A percentile compares a stretch with the other conserved stretches of the same genome.
These are phyloP conservation scores for Anisodus tanguticus DNA, from an alignment of 257 asterid species.

Conservation along the genomic window DNA sequence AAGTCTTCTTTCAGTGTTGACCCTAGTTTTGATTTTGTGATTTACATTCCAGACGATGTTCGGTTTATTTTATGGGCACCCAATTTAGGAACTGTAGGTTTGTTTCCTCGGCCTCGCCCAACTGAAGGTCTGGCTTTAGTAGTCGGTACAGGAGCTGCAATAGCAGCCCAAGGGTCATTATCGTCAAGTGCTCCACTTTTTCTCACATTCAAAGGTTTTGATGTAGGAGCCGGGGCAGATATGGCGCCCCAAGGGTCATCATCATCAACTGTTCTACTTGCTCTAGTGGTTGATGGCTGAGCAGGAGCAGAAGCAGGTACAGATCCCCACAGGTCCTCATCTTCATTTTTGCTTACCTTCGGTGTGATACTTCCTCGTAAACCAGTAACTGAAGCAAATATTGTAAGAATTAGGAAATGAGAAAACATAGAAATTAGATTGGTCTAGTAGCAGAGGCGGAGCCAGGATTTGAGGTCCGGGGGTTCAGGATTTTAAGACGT, in stretches of 20 bases:
- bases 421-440: neutral
- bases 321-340: conserved; percentile 64
- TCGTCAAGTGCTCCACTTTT: conserved; percentile 32
- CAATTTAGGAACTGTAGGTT: conserved; percentile 70
- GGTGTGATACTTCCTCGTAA: conserved; percentile 54
- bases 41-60: conserved; percentile 74
- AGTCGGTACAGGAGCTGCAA: conserved; percentile 67
- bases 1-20: neutral
- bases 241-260: conserved; percentile 69
- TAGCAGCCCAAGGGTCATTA: conserved; percentile 62
- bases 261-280: conserved; percentile 46
- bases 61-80: conserved; percentile 94
- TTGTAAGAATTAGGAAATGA: conserved; percentile 6
- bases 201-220: conserved; percentile 36
- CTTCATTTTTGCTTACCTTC: conserved; percentile 57
- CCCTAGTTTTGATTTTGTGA: conserved; percentile 36
- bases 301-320: conserved; percentile 47
- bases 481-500: no score
- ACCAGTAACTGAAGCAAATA: conserved; percentile 61
- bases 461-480: no score
- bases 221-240: conserved; percentile 56
- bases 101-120: conserved; percentile 72
- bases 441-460: neutral
- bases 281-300: conserved; percentile 43
- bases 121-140: conserved; percentile 66